These are phyloP conservation scores for Crithidia acanthocephali DNA, from an alignment of 208 protist species.

Conservation along the genomic window DNA sequence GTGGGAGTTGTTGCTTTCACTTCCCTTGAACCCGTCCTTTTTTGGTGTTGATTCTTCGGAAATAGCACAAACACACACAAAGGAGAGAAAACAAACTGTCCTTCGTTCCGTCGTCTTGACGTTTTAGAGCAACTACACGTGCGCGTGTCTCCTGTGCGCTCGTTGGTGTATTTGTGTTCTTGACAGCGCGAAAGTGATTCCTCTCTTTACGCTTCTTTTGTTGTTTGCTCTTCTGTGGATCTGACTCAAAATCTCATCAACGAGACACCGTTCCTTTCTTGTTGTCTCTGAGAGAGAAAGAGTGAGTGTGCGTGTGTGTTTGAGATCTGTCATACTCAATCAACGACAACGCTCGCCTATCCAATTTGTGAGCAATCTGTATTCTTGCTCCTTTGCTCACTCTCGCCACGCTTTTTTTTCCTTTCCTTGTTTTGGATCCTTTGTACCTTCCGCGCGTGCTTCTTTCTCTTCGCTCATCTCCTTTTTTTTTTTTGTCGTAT, in stretches of 20 bases:
- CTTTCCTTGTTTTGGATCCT: too few species aligned
- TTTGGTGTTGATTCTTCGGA: too few species aligned
- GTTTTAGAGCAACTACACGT: background rate
- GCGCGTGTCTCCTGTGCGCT: background rate
- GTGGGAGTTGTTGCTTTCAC: too few species aligned
- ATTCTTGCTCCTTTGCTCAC: background rate
- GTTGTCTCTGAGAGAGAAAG: background rate
- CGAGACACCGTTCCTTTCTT: background rate
- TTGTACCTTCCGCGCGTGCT: too few species aligned
- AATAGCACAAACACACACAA: too few species aligned
- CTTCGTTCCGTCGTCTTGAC: background rate
- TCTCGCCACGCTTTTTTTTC: background rate
- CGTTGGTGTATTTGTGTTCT: background rate
- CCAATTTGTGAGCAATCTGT: background rate
- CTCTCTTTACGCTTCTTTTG: background rate
- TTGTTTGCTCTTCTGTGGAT: background rate
- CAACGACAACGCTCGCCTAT: background rate
- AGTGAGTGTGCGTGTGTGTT: too few species aligned
- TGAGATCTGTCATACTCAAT: background rate
- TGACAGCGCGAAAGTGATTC: background rate
- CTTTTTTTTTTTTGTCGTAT: background rate
- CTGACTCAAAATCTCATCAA: background rate
- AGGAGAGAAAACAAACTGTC: too few species aligned
- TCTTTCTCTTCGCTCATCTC: background rate
- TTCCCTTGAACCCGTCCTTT: too few species aligned